Conservation (phyloP, 2,329 filamentous ascomycete species). For the Diaporthe velutina region DNA sequence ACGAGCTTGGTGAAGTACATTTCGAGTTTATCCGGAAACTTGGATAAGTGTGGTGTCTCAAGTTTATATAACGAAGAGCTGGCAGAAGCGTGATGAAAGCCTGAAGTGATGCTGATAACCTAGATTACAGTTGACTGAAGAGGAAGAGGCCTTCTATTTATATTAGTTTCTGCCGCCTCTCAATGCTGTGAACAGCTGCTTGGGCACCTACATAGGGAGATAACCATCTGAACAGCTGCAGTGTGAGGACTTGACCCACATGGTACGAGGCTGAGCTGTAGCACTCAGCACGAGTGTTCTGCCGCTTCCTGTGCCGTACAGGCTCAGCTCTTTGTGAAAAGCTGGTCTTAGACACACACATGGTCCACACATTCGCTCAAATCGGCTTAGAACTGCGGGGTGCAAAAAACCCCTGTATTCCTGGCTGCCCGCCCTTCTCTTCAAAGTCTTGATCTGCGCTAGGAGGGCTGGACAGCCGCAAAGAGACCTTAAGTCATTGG, state of each 20-base stretch:
- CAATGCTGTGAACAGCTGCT: background rate
- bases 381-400: background rate
- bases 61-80: background rate
- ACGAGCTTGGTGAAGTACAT: slow-evolving; percentile 1
- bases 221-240: background rate
- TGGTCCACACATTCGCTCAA: background rate
- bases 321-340: background rate
- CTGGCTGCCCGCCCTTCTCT: background rate
- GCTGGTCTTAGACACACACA: background rate
- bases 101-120: background rate
- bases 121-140: background rate
- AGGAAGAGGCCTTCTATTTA: background rate
- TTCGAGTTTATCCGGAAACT: background rate
- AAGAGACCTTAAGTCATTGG: background rate
- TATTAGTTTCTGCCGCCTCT: background rate
- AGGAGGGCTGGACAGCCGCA: background rate
- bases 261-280: background rate
- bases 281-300: background rate
- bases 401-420: background rate
- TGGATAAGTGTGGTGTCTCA: background rate
- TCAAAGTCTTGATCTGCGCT: background rate
- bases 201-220: background rate
- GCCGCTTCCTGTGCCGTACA: background rate
- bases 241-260: background rate
- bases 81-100: background rate